These are phyloP conservation scores for Penicillium sp. DNA, from an alignment of 2,329 filamentous ascomycete species.

Conservation along the genomic window DNA sequence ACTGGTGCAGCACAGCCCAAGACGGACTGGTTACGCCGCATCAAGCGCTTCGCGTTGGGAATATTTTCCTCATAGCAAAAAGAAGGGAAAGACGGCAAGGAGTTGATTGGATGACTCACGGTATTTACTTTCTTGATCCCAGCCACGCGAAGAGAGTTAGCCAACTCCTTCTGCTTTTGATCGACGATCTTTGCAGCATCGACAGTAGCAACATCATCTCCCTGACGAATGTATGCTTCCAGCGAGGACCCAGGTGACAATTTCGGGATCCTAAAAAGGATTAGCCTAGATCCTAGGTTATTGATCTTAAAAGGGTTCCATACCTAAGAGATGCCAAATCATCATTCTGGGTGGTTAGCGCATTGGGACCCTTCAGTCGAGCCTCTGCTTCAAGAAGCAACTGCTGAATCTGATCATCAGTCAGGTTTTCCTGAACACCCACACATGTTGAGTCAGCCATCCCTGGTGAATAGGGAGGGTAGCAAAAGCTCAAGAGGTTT, in stretches of 20 bases:
- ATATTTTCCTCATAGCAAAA: slow-evolving; percentile 64
- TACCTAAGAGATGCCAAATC: slow-evolving; percentile 12
- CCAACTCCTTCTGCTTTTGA: slow-evolving; percentile 34
- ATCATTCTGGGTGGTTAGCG: slow-evolving; percentile 13
- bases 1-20: slow-evolving; percentile 68
- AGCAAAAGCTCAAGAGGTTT: slow-evolving; percentile 4
- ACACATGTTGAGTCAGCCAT: slow-evolving; percentile 15
- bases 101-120: slow-evolving; percentile 36
- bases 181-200: slow-evolving; percentile 46
- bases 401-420: slow-evolving; percentile 55
- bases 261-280: slow-evolving; percentile 40
- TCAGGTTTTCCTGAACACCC: slow-evolving; percentile 40
- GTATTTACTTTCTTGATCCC: slow-evolving; percentile 37
- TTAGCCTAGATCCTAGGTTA: background rate
- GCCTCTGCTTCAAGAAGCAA: slow-evolving; percentile 56
- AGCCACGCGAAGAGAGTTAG: slow-evolving; percentile 29
- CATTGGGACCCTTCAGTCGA: slow-evolving; percentile 40
- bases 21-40: slow-evolving; percentile 64
- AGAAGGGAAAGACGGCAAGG: background rate
- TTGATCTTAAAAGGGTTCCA: background rate
- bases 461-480: slow-evolving; percentile 11
- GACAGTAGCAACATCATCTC: slow-evolving; percentile 46
- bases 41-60: slow-evolving; percentile 60
- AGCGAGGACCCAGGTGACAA: slow-evolving; percentile 42
- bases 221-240: slow-evolving; percentile 48